These are phyloP conservation scores for Herpetospermum pedunculosum DNA, from an alignment of 306 rosid species.

Conservation along the genomic window DNA sequence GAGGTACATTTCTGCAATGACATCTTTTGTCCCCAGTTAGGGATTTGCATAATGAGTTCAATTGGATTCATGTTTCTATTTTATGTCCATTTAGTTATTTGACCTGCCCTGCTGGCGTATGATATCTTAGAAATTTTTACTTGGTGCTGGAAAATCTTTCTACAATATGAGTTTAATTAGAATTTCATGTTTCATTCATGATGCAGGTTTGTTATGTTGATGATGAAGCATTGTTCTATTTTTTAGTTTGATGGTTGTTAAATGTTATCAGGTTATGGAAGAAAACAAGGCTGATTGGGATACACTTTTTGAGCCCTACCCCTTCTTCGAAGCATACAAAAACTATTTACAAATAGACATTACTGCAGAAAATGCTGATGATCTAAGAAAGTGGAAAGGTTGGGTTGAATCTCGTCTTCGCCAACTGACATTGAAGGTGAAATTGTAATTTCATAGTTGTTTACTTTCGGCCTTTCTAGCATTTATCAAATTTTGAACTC, in stretches of 20 bases:
- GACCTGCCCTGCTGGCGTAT: not conserved
- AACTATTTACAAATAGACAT: slow-evolving; percentile 82
- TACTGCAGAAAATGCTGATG: slow-evolving; percentile 61
- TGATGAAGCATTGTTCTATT: not conserved
- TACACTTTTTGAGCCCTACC: slow-evolving; percentile 74
- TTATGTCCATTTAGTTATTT: not conserved
- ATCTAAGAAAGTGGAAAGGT: slow-evolving; percentile 90
- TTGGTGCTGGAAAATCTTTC: not conserved
- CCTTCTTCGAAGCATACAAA: slow-evolving; percentile 81
- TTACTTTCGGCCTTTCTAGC: not conserved
- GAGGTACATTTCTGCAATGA: slow-evolving; percentile 39
- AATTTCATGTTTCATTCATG: too few relatives aligned
- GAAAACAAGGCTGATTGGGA: slow-evolving; percentile 76
- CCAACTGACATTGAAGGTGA: slow-evolving; percentile 80
- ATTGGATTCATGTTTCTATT: not conserved
- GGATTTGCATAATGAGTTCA: not conserved
- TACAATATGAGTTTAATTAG: too few relatives aligned
- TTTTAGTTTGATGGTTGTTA: slow-evolving; percentile 15
- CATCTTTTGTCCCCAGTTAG: not conserved
- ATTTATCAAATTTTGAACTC: not conserved
- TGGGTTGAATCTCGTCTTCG: slow-evolving; percentile 99
- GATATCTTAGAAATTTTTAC: not conserved
- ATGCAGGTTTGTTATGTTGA: not conserved
- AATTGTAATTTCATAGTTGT: slow-evolving; percentile 1
- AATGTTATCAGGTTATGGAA: slow-evolving; percentile 68